Evolutionary conservation across 2,329 filamentous ascomycete genomes (phyloP), one percentile per base, ranked within the genome.

Genomic region (Aotearoamyces nothofagi): DNA sequence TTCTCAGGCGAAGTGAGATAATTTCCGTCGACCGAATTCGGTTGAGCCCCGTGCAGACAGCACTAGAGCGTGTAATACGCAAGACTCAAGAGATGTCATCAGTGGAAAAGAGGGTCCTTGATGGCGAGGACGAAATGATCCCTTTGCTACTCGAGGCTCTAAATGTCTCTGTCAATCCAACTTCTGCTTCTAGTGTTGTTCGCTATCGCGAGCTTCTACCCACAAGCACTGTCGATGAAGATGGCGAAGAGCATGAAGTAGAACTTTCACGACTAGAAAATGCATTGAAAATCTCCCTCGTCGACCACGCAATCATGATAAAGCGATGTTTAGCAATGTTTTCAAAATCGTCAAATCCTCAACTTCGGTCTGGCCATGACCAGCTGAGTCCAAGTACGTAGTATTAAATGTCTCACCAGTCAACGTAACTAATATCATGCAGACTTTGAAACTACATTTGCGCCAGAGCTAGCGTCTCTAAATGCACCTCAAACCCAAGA

Each of bases 301-400:
- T 92, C 23, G 90, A 96, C 45, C 86, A 96, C 51, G 82, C 83
- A 3, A 67, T 92, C 34, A 76, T 82, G 51, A 73, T 96, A 43
- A 84, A 87, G 56, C 74, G 82, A 38, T 87, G 82, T 43, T 54
- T 96, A 37, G 62, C 62, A 4, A 63, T 74, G 41, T 81, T 82
- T 51, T 64, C 66, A 33, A 71, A 67, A 28, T 40, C 41, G 57
- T 66, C 53, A 22, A 71, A 67, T 51, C 69, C 60, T 51, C 63
- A 57, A 52, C 71, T 68, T 50, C 60, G 53, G 42, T 59, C 54
- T 36, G 59, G 57, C 24, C 58, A 68, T 17, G 63, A 69, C 44
- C 71, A 78, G 47, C 58, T 83, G 19, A 61, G 67, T 35, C 61
- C 60, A 52, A 63, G 78, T 82, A 63, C 57, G 74, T 65, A 27